Conservation (phyloP, 2,329 filamentous ascomycete species). For the Ophiostoma triangulosporum region DNA sequence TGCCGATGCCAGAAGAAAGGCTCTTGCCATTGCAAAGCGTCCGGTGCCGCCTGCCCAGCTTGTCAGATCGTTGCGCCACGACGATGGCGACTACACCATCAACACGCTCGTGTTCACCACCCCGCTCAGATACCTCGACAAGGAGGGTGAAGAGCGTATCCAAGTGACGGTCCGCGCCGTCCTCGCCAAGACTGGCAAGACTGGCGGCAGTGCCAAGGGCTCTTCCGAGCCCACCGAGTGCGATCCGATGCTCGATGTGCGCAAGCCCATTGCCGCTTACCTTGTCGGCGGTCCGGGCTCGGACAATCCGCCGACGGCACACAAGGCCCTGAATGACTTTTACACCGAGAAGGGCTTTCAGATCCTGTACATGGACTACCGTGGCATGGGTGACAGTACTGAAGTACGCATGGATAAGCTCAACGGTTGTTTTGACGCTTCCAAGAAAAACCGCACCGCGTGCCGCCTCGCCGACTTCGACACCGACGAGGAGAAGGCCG, state of each 20-base stretch:
- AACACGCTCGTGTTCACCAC: background rate
- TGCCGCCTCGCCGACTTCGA: background rate
- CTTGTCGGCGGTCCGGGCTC: conserved; percentile 59
- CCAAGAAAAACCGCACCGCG: background rate
- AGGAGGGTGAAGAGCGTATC: background rate
- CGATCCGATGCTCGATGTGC: background rate
- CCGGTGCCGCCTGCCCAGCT: background rate
- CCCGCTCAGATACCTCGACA: background rate
- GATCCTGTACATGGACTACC: conserved; percentile 55
- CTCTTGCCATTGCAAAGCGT: background rate
- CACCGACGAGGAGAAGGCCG: background rate
- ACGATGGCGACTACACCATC: background rate
- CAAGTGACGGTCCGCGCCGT: background rate
- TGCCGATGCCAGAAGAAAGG: background rate
- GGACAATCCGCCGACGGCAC: conserved; percentile 20
- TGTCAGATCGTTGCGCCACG: background rate
- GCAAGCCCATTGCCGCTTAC: conserved; percentile 31
- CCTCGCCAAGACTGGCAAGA: background rate
- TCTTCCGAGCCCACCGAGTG: background rate
- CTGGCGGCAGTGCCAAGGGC: background rate
- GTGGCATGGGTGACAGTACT: conserved; percentile 55
- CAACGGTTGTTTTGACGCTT: conserved; percentile 18
- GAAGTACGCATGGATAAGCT: conserved; percentile 43
- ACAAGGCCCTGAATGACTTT: conserved; percentile 34
- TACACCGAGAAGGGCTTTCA: conserved; percentile 54